phyloP scores from a whole-genome alignment of 352 stramenopile genomes.

The Pythium brachiatum region DNA sequence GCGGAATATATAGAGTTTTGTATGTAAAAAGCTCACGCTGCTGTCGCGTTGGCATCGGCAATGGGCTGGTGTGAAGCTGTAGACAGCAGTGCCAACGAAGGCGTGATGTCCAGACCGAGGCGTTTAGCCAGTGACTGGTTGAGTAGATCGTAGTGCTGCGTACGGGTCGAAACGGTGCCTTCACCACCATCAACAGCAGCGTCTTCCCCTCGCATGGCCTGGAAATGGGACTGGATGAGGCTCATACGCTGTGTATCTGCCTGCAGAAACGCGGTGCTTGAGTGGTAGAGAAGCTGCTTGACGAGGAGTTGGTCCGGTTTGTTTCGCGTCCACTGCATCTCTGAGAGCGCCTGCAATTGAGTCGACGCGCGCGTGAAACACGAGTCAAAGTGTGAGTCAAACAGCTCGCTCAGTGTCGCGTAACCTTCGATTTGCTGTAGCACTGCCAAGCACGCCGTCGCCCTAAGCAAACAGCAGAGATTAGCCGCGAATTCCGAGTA shows the following conservation, averaged over 20 bases:
- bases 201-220: neutral
- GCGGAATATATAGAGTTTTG: conserved; percentile 27
- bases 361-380: conserved; percentile 24
- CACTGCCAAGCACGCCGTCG: conserved; percentile 24
- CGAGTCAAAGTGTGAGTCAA: conserved; percentile 29
- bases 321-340: conserved; percentile 36
- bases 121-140: neutral
- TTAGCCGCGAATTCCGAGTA: neutral
- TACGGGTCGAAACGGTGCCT: neutral
- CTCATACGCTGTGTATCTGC: neutral
- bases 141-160: neutral
- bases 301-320: conserved; percentile 2
- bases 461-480: conserved; percentile 16
- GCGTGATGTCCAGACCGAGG: neutral
- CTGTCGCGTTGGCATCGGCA: neutral
- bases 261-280: conserved; percentile 8
- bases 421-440: conserved; percentile 29
- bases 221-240: conserved; percentile 7
- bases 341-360: conserved; percentile 27
- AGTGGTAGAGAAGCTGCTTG: conserved; percentile 30
- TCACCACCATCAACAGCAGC: neutral
- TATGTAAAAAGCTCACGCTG: neutral
- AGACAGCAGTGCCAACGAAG: neutral
- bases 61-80: neutral
- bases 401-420: conserved; percentile 24